phyloP scores from a whole-genome alignment of 495 filamentous ascomycete species.

The Pyrenula aspistea region DNA sequence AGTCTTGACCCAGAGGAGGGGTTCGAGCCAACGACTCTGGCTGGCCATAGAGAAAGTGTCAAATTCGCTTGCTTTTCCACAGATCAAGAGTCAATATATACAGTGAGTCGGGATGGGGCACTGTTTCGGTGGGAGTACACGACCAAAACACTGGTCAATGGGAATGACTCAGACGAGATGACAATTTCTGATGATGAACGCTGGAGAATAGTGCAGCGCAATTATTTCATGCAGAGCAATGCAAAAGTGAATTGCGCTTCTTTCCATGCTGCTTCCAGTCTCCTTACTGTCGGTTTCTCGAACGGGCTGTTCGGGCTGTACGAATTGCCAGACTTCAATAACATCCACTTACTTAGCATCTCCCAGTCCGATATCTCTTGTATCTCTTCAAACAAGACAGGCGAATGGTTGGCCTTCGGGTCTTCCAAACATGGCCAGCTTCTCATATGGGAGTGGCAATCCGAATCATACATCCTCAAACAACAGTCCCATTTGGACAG shows the following conservation, averaged over 20 bases:
- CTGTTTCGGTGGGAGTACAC: constrained; percentile 55
- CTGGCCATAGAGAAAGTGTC: constrained; percentile 80
- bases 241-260: constrained; percentile 79
- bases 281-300: constrained; percentile 88
- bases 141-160: constrained; percentile 22
- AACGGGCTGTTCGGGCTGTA: constrained; percentile 88
- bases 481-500: constrained; percentile 95
- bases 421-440: constrained; percentile 89
- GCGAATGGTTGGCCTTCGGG: constrained; percentile 97
- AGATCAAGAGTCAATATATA: constrained; percentile 76
- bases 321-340: constrained; percentile 93
- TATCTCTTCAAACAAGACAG: constrained; percentile 81
- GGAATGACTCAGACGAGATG: constrained; percentile 41
- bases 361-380: constrained; percentile 93
- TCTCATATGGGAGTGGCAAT: constrained; percentile 99
- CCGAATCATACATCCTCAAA: constrained; percentile 97
- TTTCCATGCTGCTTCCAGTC: constrained; percentile 74
- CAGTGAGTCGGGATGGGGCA: constrained; percentile 55
- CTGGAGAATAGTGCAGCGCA: constrained; percentile 78
- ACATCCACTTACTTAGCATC: constrained; percentile 78
- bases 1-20: constrained; percentile 77
- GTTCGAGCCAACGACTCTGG: constrained; percentile 78
- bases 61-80: constrained; percentile 85
- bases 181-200: constrained; percentile 47
- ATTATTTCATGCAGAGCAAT: constrained; percentile 86